Evolutionary conservation across 2,329 filamentous ascomycete species (phyloP), one percentile per base, ranked within the genome.

Genomic region (Xylariaceae sp.): DNA sequence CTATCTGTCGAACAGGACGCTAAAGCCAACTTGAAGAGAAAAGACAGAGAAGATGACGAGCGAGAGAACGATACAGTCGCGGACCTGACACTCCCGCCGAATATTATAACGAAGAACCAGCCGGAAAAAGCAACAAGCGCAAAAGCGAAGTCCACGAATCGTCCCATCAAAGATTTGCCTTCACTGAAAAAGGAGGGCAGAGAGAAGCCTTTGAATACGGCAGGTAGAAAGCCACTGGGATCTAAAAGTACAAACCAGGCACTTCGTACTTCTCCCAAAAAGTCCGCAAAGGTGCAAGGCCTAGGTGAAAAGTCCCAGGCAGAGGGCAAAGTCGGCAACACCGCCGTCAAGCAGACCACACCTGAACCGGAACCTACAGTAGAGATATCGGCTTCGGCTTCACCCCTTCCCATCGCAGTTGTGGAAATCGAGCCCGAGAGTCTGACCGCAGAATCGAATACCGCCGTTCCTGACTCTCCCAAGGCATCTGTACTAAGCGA

Each of bases 241-340:
- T 70, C 71, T 41, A 86, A 85, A 67, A 85, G 71, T 66, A 77
- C 78, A 14, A 85, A 85, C 58, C 74, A 81, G 48, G 75, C 80
- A 56, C 61, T 86, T 39, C 70, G 71, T 12, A 15, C 33, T 30
- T 84, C 83, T 2, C 82, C 82, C 0, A 80, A 74, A 60, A 85
- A 85, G 62, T 56, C 54, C 2, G 42, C 65, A 1, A 76, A 72
- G 3, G 46, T 55, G 10, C 47, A 55, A 3, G 71, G 75, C 30
- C 72, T 75, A 41, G 56, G 68, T 10, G 64, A 69, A 9, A 59
- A 68, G 32, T 64, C 62, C 2, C 79, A 78, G 55, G 57, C 64
- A 4, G 68, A 72, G 30, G 53, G 63, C 38, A 63, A 64, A 46
- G 51, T 33, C 32, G 54, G 54, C 4, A 51, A 54, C 19, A 9